Percentiles rank a stretch among this genome's conserved stretches.
phyloP scores from a whole-genome alignment of 257 asterid genomes.

The Petrea volubilis region DNA sequence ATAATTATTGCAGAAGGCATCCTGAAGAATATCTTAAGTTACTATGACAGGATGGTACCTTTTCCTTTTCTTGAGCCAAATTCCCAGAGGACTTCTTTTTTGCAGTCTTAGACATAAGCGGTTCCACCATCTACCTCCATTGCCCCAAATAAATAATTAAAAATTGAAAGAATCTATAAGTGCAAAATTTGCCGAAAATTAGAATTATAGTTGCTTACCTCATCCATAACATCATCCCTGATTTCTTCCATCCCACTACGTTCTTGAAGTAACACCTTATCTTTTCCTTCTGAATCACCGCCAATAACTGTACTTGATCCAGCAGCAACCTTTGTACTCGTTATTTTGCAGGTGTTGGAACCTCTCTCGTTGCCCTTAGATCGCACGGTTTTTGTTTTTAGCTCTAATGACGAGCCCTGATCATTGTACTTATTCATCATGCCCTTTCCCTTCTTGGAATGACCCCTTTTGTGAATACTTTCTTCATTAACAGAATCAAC shows the following conservation, averaged over 20 bases:
- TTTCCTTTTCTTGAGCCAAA: slow-evolving; percentile 16
- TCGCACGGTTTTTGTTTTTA: neutral
- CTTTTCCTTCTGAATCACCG: slow-evolving; percentile 12
- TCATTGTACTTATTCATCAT: neutral
- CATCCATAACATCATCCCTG: neutral
- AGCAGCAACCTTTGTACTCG: neutral
- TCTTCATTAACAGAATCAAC: slow-evolving; percentile 18
- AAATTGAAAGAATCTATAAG: neutral
- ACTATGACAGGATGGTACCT: slow-evolving; percentile 29
- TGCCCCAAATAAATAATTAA: neutral
- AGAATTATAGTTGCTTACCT: slow-evolving; percentile 12
- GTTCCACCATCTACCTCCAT: slow-evolving; percentile 14
- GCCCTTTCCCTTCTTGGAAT: slow-evolving; percentile 33
- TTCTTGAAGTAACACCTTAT: neutral
- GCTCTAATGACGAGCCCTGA: slow-evolving; percentile 3
- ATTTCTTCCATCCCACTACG: slow-evolving; percentile 2
- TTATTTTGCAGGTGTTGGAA: neutral
- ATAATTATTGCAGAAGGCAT: neutral
- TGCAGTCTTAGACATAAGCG: slow-evolving; percentile 11
- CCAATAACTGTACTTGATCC: neutral
- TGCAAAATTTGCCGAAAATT: neutral
- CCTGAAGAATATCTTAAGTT: neutral
- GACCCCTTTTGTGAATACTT: slow-evolving; percentile 24
- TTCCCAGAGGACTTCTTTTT: slow-evolving; percentile 17
- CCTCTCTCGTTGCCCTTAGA: slow-evolving; percentile 9